Evolutionary conservation across 257 asterid species (phyloP).

Genomic region (Buddleja alternifolia): DNA sequence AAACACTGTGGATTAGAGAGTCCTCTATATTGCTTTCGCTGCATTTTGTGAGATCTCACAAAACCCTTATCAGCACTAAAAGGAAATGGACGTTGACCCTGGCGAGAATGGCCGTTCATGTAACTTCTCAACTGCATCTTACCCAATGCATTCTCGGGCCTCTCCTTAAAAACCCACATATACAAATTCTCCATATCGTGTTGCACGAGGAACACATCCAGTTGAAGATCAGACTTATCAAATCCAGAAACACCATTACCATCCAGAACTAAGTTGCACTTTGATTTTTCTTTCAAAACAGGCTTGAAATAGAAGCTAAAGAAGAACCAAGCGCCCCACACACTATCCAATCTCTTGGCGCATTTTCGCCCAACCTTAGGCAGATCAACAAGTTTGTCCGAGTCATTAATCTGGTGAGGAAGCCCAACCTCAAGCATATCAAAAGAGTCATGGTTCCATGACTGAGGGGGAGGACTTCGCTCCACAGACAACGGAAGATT

Average conservation of each 20-base stretch:
- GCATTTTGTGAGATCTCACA: constrained; percentile 62
- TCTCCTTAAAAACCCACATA: constrained; percentile 66
- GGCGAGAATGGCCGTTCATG: constrained; percentile 61
- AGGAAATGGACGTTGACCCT: constrained; percentile 59
- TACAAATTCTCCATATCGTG: constrained; percentile 65
- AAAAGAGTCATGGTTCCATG: constrained; percentile 50
- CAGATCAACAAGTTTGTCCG: constrained; percentile 42
- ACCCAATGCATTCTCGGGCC: constrained; percentile 60
- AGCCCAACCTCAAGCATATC: constrained; percentile 61
- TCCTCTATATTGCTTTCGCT: constrained; percentile 54
- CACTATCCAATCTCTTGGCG: constrained; percentile 54
- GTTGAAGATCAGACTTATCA: constrained; percentile 53
- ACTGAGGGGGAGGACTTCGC: constrained; percentile 54
- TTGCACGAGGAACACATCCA: constrained; percentile 56
- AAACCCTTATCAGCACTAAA: constrained; percentile 55
- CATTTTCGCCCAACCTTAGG: constrained; percentile 50
- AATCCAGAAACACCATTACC: constrained; percentile 51
- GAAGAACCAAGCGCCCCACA: constrained; percentile 73
- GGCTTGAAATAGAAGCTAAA: constrained; percentile 60
- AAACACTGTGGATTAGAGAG: constrained; percentile 64
- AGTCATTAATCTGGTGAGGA: constrained; percentile 43
- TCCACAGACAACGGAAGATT: constrained; percentile 55
- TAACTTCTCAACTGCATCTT: constrained; percentile 65
- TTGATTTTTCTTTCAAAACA: constrained; percentile 51
- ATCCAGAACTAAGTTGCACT: constrained; percentile 46